Conservation (phyloP, 1,284 basidiomycete genomes). For the Cutaneotrichosporon cyanovorans region DNA sequence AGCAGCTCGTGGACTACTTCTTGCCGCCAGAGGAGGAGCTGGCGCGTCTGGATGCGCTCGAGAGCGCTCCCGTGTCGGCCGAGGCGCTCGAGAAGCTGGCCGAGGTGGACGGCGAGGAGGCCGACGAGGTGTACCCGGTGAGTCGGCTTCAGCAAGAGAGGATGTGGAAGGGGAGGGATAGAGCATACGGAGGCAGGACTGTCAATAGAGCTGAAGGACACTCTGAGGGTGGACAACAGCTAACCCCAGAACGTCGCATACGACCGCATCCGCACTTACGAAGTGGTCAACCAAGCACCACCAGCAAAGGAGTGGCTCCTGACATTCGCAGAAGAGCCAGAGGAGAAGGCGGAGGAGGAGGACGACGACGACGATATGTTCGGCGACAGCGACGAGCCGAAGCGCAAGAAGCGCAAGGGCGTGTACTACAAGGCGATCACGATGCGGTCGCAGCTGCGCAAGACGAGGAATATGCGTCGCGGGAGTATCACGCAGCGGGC, state of each 20-base stretch:
- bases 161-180: no score
- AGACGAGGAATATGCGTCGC: conserved; percentile 53
- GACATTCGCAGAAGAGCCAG: conserved; percentile 63
- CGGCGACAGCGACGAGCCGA: conserved; percentile 14
- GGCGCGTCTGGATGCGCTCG: conserved; percentile 18
- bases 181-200: background rate
- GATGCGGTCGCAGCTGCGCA: conserved; percentile 75
- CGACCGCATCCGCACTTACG: conserved; percentile 39
- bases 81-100: conserved; percentile 14
- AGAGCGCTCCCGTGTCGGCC: conserved; percentile 18
- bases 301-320: conserved; percentile 65
- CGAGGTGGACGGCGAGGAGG: conserved; percentile 20
- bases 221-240: background rate
- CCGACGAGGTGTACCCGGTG: conserved; percentile 29
- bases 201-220: no score
- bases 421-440: conserved; percentile 83
- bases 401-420: conserved; percentile 51
- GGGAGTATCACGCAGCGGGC: conserved; percentile 17
- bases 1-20: conserved; percentile 83
- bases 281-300: conserved; percentile 27
- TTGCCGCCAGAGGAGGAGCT: conserved; percentile 68
- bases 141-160: no score
- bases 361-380: conserved; percentile 15
- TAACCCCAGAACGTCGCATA: conserved; percentile 27
- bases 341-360: conserved; percentile 13